Evolutionary conservation across 768 basidiomycete genomes (phyloP), one percentile per base, ranked within the genome.

Genomic region (Boletus rubescentipes): DNA sequence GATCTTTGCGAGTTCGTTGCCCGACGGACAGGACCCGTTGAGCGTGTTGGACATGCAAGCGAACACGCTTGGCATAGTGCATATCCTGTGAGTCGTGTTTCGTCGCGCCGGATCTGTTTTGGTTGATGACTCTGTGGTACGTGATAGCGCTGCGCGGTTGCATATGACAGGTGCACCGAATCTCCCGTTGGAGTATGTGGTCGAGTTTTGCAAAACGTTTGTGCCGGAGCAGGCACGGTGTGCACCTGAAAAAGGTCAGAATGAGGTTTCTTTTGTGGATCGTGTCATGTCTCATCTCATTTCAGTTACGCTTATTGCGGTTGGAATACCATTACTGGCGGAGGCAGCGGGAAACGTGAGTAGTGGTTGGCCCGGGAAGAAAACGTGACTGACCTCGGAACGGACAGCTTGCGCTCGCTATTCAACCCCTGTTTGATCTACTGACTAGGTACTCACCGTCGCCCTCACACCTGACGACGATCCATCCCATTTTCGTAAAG

Each of bases 1-100:
- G 15, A 73, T 85, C 44, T 74, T 89, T 5, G 76, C 82, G 5
- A 78, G 81, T 57, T 55, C 75, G 11, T 64, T 89, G 8, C 66
- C 78, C 0, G 76, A 77, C 43, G 88, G 85, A 4, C 80, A 84
- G 58, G 90, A 93, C 67, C 91, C 91, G 9, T 63, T 93, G 46
- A 51, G 70, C 3, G 65, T 86, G 9, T 70, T 93, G 34, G 79
- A 86, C 61, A 68, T 82, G 23, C 68, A 72, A 30, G 63, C 61
- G 30, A 80, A 89, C 65, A 86, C 88, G 1, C 67, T 92, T 4
- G 86, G 83, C 0, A 78, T 83, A 38, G 67, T 92, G 38, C 87
- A 84, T 61, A 88, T 93, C 40, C 65, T 93, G 90, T 91, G 60
- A 71, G 87, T 75, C 30, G 18, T 16, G 37, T 20, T 6, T 2